Evolutionary conservation across 169 alveolate species (phyloP), one percentile per base, ranked within the genome.

Genomic region (Condylostoma magnum): DNA sequence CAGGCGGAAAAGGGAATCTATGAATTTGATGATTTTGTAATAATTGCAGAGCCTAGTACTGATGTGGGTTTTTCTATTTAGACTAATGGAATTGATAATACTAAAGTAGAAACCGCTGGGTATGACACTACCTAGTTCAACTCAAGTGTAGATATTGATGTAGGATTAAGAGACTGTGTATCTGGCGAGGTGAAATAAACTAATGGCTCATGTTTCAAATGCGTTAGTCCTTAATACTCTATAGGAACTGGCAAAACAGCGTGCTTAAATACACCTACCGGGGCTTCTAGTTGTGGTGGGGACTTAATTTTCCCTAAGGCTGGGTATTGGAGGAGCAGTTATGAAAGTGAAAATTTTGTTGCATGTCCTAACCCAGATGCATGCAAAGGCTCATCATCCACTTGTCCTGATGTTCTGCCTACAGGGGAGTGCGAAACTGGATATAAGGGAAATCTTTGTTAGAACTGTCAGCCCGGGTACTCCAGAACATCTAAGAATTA

Each of bases 361-460:
- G 58, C 20, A 63, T 63, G 73, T 44, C 58, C 58, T 12, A 63
- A 44, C 6, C 27, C 58, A 0, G 41, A 63, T 30, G 56, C 73
- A 3, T 63, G 73, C 20, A 3, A 43, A 43, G 73, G 58, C 38
- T 20, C 36, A 63, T 6, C 44, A 0, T 1, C 6, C 38, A 12
- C 2, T 3, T 20, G 20, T 63, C 6, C 4, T 44, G 15, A 25
- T 3, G 44, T 28, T 27, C 25, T 3, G 12, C 25, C 57, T 22
- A 27, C 27, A 20, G 76, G 53, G 8, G 12, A 47, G 1, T 67
- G 76, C 36, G 10, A 25, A 47, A 31, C 15, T 20, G 76, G 76
- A 0, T 50, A 67, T 20, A 2, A 2, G 1, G 76, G 76, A 18
- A 30, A 48, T 34, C 41, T 67, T 12, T 67, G 76, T 33, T 52